These are phyloP conservation scores for Pleurotus platypus DNA, from an alignment of 768 basidiomycete genomes.

Conservation along the genomic window DNA sequence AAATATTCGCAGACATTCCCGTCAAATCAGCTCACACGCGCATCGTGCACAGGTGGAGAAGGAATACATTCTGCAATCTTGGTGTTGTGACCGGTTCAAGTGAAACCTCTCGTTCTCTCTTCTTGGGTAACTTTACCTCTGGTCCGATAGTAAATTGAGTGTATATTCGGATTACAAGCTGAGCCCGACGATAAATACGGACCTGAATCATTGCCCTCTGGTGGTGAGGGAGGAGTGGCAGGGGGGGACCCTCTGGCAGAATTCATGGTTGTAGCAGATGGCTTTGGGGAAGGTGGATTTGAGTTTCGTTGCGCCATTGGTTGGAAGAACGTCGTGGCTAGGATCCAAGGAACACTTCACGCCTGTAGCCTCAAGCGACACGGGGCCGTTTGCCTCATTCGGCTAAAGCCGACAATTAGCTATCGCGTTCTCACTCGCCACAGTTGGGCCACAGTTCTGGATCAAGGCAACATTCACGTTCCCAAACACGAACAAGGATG, in stretches of 20 bases:
- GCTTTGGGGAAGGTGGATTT: background rate
- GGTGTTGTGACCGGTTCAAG: constrained; percentile 61
- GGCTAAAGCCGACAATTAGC: constrained; percentile 31
- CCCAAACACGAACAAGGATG: background rate
- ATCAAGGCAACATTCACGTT: background rate
- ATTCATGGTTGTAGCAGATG: background rate
- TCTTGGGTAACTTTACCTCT: constrained; percentile 56
- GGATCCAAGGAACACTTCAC: constrained; percentile 1
- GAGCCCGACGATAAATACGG: constrained; percentile 11
- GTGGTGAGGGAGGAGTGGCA: constrained; percentile 43
- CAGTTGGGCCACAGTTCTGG: background rate
- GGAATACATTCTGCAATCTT: constrained; percentile 25
- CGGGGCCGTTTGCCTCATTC: constrained; percentile 16
- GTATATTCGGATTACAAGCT: background rate
- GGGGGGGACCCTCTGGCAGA: constrained; percentile 26
- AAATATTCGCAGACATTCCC: constrained; percentile 8
- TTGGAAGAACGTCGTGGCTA: background rate
- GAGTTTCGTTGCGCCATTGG: background rate
- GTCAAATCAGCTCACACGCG: constrained; percentile 6
- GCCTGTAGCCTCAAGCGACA: background rate
- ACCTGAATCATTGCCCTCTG: constrained; percentile 43
- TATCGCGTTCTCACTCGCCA: background rate
- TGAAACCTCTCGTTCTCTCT: constrained; percentile 77
- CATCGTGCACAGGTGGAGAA: background rate
- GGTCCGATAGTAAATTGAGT: background rate